A percentile compares a stretch with the other conserved stretches of the same genome.
phyloP scores from a whole-genome alignment of 805 yeast genomes.

The Starmerella stigmatis region DNA sequence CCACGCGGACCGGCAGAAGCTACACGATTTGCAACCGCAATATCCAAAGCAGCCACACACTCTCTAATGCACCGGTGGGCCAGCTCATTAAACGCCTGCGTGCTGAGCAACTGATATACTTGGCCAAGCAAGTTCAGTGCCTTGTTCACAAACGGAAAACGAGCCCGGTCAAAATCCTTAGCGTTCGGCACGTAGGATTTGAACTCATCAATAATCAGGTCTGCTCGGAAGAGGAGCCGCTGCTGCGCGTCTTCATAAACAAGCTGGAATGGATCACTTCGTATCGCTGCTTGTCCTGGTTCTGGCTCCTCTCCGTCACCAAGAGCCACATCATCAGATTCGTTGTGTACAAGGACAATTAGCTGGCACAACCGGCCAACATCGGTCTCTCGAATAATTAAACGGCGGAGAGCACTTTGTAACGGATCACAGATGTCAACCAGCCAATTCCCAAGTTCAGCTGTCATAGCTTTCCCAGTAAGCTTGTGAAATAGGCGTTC shows the following conservation, averaged over 20 bases:
- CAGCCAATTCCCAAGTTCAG: conserved; percentile 46
- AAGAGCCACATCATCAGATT: not conserved
- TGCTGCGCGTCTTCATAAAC: conserved; percentile 45
- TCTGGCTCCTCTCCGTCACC: not conserved
- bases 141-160: conserved; percentile 20
- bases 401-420: conserved; percentile 57
- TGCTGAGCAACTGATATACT: conserved; percentile 68
- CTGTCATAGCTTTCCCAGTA: conserved; percentile 36
- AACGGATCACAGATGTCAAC: conserved; percentile 62
- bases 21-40: conserved; percentile 13
- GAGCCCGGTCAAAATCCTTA: conserved; percentile 42
- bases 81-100: conserved; percentile 70
- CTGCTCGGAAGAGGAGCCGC: conserved; percentile 68
- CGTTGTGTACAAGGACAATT: conserved; percentile 13
- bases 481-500: conserved; percentile 44
- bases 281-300: conserved; percentile 28
- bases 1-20: conserved; percentile 12
- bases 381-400: conserved; percentile 58
- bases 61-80: conserved; percentile 81
- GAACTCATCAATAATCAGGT: conserved; percentile 55
- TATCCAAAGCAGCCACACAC: conserved; percentile 46
- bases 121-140: conserved; percentile 62
- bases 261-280: conserved; percentile 18
- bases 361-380: conserved; percentile 64
- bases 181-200: conserved; percentile 51